Conservation (phyloP, 768 basidiomycete species). For the Tulasnella sp. region DNA sequence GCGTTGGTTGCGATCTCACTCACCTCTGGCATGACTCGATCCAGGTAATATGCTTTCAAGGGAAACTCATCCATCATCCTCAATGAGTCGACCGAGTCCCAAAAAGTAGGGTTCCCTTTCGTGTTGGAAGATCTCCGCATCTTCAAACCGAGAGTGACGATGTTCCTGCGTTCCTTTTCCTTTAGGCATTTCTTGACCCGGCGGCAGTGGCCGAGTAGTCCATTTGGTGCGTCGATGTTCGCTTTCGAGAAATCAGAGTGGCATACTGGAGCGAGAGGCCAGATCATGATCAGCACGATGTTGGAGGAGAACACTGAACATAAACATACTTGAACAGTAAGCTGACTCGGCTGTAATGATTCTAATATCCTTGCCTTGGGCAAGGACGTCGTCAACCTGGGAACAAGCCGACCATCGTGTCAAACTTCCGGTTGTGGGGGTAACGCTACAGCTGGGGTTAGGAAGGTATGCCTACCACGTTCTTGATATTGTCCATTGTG, state of each 20-base stretch:
- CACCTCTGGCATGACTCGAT: conserved; percentile 3
- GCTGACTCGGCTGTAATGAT: background rate
- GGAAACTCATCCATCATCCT: background rate
- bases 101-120: background rate
- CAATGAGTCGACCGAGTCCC: background rate
- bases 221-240: background rate
- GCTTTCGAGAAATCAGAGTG: background rate
- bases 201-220: background rate
- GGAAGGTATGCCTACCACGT: background rate
- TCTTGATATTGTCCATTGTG: background rate
- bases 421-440: background rate
- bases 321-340: background rate
- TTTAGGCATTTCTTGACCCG: background rate
- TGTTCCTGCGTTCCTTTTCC: background rate
- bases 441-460: background rate
- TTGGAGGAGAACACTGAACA: background rate
- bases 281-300: background rate
- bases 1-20: background rate
- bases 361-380: background rate
- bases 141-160: background rate
- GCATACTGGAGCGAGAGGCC: background rate
- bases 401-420: background rate
- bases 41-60: background rate
- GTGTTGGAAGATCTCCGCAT: background rate
- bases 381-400: background rate